Evolutionary conservation across 805 yeast species (phyloP).

Genomic region (Ogataea trehalophila): DNA sequence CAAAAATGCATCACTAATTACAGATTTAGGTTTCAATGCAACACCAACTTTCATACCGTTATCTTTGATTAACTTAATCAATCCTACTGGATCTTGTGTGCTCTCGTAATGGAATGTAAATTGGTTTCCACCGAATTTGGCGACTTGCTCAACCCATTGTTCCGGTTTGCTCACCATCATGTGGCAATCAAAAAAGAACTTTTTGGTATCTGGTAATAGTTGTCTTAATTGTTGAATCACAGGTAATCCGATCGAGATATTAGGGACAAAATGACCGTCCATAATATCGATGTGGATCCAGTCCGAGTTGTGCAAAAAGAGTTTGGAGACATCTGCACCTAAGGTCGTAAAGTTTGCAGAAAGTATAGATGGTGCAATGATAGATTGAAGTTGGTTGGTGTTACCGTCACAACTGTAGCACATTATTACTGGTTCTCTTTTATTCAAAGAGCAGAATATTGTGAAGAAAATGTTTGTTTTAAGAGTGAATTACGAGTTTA

Average conservation of each 20-base stretch:
- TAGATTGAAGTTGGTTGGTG: conserved; percentile 48
- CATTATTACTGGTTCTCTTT: background rate
- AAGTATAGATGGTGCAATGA: conserved; percentile 90
- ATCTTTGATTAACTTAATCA: conserved; percentile 69
- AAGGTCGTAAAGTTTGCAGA: conserved; percentile 89
- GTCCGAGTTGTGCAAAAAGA: conserved; percentile 79
- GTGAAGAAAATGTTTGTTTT: background rate
- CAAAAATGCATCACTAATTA: conserved; percentile 54
- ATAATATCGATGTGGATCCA: conserved; percentile 98
- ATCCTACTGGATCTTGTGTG: conserved; percentile 67
- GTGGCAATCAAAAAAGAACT: conserved; percentile 80
- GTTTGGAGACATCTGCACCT: conserved; percentile 80
- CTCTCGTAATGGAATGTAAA: conserved; percentile 96
- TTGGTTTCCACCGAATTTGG: conserved; percentile 91
- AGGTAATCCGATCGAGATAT: conserved; percentile 92
- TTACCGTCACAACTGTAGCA: background rate
- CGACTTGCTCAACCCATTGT: conserved; percentile 90
- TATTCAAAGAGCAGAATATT: background rate
- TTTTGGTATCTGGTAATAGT: conserved; percentile 29
- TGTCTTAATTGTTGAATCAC: conserved; percentile 15
- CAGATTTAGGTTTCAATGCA: conserved; percentile 91
- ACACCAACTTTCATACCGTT: conserved; percentile 91
- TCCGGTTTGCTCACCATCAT: conserved; percentile 96
- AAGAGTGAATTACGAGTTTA: no score
- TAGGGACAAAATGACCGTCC: conserved; percentile 99